Conservation (phyloP, 2,329 filamentous ascomycete genomes). For the Venturia carpophila region DNA sequence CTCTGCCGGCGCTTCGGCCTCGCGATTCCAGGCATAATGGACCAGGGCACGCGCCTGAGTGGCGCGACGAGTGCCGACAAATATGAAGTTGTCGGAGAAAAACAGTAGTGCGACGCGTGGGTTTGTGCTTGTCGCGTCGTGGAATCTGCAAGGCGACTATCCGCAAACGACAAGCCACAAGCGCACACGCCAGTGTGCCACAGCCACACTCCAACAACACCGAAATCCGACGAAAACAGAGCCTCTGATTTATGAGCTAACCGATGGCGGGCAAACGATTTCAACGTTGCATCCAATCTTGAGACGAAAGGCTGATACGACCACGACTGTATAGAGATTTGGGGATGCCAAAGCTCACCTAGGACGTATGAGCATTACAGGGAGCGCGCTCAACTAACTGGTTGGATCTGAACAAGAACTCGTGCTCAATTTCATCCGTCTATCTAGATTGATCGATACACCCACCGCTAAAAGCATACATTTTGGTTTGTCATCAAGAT, state of each 20-base stretch:
- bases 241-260: too few relatives aligned
- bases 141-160: neutral
- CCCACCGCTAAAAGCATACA: neutral
- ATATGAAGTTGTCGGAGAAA: neutral
- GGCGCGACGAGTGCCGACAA: neutral
- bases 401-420: neutral
- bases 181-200: too few relatives aligned
- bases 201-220: too few relatives aligned
- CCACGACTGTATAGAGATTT: too few relatives aligned
- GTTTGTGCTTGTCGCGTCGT: neutral
- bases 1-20: slow-evolving; percentile 5
- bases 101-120: neutral
- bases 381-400: too few relatives aligned
- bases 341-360: too few relatives aligned
- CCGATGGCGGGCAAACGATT: too few relatives aligned
- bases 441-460: neutral
- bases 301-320: too few relatives aligned
- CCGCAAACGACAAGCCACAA: too few relatives aligned
- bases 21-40: slow-evolving; percentile 6
- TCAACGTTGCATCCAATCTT: too few relatives aligned
- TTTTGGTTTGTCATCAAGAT: neutral
- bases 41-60: neutral
- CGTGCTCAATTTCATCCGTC: neutral
- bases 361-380: too few relatives aligned
- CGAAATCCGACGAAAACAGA: too few relatives aligned